A percentile compares a stretch with the other conserved stretches of the same genome.
phyloP scores from a whole-genome alignment of 495 filamentous ascomycete genomes.

The Extremus antarcticus region DNA sequence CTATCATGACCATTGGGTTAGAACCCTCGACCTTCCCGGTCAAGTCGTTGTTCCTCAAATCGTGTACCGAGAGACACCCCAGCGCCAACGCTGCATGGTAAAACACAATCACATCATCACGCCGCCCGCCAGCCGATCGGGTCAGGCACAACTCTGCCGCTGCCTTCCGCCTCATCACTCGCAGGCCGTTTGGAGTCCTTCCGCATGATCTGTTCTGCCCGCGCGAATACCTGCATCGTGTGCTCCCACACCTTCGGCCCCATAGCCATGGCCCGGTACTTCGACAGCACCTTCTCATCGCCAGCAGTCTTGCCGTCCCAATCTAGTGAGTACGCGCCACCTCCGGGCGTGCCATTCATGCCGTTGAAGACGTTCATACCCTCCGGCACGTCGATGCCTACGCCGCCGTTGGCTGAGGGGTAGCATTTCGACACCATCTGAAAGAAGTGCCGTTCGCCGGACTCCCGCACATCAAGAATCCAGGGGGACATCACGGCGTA shows the following conservation, averaged over 20 bases:
- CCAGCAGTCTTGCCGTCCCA: constrained; percentile 28
- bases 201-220: constrained; percentile 7
- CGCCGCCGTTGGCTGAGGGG: not conserved
- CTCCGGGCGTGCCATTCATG: constrained; percentile 25
- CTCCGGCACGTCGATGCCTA: constrained; percentile 15
- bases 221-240: constrained; percentile 29
- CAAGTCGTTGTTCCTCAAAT: too few relatives aligned
- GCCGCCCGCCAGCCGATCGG: constrained; percentile 16
- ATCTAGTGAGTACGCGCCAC: constrained; percentile 33
- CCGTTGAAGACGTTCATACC: constrained; percentile 20
- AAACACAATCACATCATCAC: not conserved
- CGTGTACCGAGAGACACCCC: not conserved
- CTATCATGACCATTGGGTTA: too few relatives aligned
- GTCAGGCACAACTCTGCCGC: not conserved
- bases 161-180: constrained; percentile 4
- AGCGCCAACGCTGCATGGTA: not conserved
- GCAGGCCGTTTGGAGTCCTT: constrained; percentile 6
- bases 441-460: constrained; percentile 22
- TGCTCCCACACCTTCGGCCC: constrained; percentile 31
- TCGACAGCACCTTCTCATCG: constrained; percentile 21
- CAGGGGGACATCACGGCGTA: constrained; percentile 19
- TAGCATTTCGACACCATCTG: constrained; percentile 17
- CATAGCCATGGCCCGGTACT: constrained; percentile 26
- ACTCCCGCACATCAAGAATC: constrained; percentile 19
- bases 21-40: too few relatives aligned